phyloP scores from a whole-genome alignment of 257 asterid genomes.

The Echium plantagineum region DNA sequence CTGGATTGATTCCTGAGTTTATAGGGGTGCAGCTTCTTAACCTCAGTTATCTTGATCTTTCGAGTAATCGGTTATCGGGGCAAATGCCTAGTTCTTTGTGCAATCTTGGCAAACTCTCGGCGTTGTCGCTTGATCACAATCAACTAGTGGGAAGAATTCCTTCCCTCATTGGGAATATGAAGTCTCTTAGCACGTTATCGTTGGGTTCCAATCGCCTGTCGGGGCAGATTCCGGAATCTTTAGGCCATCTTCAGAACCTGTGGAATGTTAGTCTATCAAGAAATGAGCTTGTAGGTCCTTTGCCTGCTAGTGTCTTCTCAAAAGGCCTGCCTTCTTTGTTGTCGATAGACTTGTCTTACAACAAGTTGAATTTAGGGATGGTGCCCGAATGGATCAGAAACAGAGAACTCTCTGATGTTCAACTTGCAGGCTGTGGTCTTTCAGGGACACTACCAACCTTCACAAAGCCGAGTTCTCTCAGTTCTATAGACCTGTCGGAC shows the following conservation, averaged over 20 bases:
- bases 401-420: slow-evolving; percentile 55
- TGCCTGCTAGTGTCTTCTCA: slow-evolving; percentile 42
- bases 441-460: slow-evolving; percentile 61
- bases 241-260: slow-evolving; percentile 39
- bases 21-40: slow-evolving; percentile 39
- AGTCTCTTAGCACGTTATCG: slow-evolving; percentile 47
- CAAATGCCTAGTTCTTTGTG: slow-evolving; percentile 46
- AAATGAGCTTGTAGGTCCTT: slow-evolving; percentile 44
- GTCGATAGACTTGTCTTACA: slow-evolving; percentile 77
- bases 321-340: slow-evolving; percentile 48
- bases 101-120: slow-evolving; percentile 34
- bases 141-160: slow-evolving; percentile 59
- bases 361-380: slow-evolving; percentile 38
- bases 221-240: slow-evolving; percentile 68
- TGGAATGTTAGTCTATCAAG: slow-evolving; percentile 81
- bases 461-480: slow-evolving; percentile 54
- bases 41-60: slow-evolving; percentile 53
- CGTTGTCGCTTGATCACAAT: slow-evolving; percentile 66
- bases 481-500: slow-evolving; percentile 61
- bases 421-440: slow-evolving; percentile 67
- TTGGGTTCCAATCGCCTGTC: slow-evolving; percentile 54
- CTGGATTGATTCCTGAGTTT: slow-evolving; percentile 54
- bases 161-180: slow-evolving; percentile 42
- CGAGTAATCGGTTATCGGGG: slow-evolving; percentile 54
- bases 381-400: slow-evolving; percentile 68